Percentiles rank a stretch among this genome's conserved stretches.
phyloP scores from a whole-genome alignment of 768 basidiomycete genomes.

The Amanita phalloides region DNA sequence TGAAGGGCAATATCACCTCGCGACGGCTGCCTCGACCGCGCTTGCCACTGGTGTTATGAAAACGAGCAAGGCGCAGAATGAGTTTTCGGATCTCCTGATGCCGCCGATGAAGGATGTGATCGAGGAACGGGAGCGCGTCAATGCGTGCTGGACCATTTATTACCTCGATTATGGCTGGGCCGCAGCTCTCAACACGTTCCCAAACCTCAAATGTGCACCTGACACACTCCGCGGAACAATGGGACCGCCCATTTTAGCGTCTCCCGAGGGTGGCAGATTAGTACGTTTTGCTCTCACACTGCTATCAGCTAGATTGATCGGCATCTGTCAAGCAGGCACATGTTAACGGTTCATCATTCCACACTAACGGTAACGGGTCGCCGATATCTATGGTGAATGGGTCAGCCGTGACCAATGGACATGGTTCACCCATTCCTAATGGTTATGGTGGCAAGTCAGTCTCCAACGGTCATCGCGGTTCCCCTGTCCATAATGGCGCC shows the following conservation, averaged over 20 bases:
- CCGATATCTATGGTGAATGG: not conserved
- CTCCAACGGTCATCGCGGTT: not conserved
- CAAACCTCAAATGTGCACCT: conserved; percentile 1
- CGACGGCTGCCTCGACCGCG: conserved; percentile 24
- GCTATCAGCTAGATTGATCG: not conserved
- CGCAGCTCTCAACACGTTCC: conserved; percentile 23
- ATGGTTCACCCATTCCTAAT: not conserved
- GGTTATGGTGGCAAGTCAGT: not conserved
- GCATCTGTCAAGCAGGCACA: not conserved
- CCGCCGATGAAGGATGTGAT: conserved; percentile 15
- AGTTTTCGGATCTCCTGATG: conserved; percentile 12
- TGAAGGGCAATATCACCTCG: conserved; percentile 30
- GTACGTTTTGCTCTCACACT: not conserved
- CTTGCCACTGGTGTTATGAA: conserved; percentile 28
- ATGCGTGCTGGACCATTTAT: conserved; percentile 25
- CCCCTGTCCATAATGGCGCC: not conserved
- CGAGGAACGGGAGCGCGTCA: conserved; percentile 27
- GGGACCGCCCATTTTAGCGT: not conserved
- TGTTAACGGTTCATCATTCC: conserved; percentile 2
- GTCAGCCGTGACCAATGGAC: not conserved
- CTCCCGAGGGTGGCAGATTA: not conserved
- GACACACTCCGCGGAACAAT: conserved; percentile 5
- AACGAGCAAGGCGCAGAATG: conserved; percentile 14
- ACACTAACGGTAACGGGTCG: not conserved
- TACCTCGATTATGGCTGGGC: conserved; percentile 29